These are phyloP conservation scores for Phoma herbarum DNA, from an alignment of 2,329 filamentous ascomycete species.

Conservation along the genomic window DNA sequence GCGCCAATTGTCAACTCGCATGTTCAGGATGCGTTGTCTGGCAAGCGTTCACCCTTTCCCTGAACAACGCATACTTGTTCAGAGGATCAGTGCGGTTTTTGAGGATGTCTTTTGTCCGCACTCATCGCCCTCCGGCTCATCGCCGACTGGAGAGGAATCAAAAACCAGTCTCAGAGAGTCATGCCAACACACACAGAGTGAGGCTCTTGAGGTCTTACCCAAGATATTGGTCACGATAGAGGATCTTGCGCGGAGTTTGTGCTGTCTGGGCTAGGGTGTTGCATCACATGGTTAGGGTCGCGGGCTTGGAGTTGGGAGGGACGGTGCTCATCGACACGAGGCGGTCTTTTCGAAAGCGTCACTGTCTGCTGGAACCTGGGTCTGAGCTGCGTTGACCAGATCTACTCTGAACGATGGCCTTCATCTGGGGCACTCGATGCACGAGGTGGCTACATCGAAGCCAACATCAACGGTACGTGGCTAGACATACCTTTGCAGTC, in stretches of 20 bases:
- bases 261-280: slow-evolving; percentile 39
- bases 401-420: slow-evolving; percentile 30
- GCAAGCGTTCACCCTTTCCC: slow-evolving; percentile 63
- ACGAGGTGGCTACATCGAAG: slow-evolving; percentile 2
- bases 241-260: slow-evolving; percentile 31
- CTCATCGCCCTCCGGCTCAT: slow-evolving; percentile 68
- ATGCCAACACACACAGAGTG: slow-evolving; percentile 82
- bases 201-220: slow-evolving; percentile 44
- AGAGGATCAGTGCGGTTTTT: slow-evolving; percentile 79
- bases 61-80: slow-evolving; percentile 35
- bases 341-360: slow-evolving; percentile 30
- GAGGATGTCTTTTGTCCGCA: slow-evolving; percentile 93
- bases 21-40: slow-evolving; percentile 61
- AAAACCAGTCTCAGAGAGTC: slow-evolving; percentile 93
- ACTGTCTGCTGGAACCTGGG: slow-evolving; percentile 20
- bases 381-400: slow-evolving; percentile 14
- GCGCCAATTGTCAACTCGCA: slow-evolving; percentile 71
- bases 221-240: slow-evolving; percentile 28
- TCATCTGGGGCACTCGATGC: slow-evolving; percentile 7
- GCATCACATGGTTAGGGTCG: slow-evolving; percentile 27
- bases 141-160: slow-evolving; percentile 76
- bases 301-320: slow-evolving; percentile 4
- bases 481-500: not conserved
- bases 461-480: not conserved
- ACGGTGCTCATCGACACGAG: not conserved